Evolutionary conservation across 2,329 filamentous ascomycete species (phyloP).

Genomic region (Penicillium brevicompactum): DNA sequence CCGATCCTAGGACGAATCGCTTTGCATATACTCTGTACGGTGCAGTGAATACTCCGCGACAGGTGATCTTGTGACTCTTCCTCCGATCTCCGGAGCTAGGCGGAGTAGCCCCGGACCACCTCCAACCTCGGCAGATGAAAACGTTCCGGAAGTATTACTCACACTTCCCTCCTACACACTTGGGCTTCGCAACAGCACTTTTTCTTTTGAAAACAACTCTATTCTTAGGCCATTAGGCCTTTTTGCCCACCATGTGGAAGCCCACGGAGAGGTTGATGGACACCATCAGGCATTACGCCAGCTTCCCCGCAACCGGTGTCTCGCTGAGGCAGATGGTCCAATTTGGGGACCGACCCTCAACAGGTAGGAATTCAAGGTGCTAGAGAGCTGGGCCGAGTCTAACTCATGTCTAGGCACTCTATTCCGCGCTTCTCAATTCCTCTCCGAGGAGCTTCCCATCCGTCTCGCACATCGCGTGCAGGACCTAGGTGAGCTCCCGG

Average conservation of each 20-base stretch:
- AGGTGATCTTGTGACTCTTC: constrained; percentile 13
- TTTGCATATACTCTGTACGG: not conserved
- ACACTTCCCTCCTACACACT: constrained; percentile 1
- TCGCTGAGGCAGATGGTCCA: constrained; percentile 99
- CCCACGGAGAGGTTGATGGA: constrained; percentile 88
- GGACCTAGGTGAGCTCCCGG: constrained; percentile 86
- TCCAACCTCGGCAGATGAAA: constrained; percentile 33
- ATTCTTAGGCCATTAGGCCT: constrained; percentile 31
- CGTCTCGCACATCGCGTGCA: constrained; percentile 94
- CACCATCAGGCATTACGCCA: constrained; percentile 95
- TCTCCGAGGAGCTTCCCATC: constrained; percentile 97
- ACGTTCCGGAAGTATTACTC: constrained; percentile 17
- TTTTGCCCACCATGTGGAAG: constrained; percentile 75
- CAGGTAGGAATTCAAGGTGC: constrained; percentile 58
- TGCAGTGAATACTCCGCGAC: not conserved
- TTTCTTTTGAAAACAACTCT: not conserved
- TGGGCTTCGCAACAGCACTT: not conserved
- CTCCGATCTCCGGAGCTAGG: constrained; percentile 26
- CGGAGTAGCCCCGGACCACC: constrained; percentile 14
- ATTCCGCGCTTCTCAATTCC: constrained; percentile 96
- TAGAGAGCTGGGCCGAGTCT: not conserved
- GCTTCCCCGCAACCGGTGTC: constrained; percentile 93
- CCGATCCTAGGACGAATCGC: not conserved
- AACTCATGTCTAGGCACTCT: constrained; percentile 69
- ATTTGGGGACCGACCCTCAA: constrained; percentile 91